These are phyloP conservation scores for Eimeria mitis DNA, from an alignment of 169 alveolate species.

Conservation along the genomic window DNA sequence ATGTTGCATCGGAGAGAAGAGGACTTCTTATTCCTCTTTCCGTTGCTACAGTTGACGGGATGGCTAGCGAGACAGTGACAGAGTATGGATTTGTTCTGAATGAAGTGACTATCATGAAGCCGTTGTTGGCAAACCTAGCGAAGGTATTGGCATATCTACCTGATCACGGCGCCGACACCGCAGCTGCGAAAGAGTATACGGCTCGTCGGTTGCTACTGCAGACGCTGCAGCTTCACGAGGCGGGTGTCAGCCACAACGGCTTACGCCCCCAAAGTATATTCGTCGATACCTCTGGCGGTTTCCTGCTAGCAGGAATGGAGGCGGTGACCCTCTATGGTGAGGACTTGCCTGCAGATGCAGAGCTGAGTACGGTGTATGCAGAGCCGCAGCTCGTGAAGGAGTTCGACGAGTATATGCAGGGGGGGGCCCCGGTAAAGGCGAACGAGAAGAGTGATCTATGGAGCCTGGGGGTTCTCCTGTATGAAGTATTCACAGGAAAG, in stretches of 20 bases:
- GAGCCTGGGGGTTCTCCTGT: slow-evolving; percentile 16
- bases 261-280: background rate
- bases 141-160: background rate
- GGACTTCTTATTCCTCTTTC: background rate
- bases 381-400: slow-evolving; percentile 8
- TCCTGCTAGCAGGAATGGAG: background rate
- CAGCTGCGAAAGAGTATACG: background rate
- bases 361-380: background rate
- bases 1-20: background rate
- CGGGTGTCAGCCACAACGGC: slow-evolving; percentile 14
- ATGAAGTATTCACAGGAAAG: background rate
- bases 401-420: background rate
- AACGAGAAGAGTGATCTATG: slow-evolving; percentile 27
- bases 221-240: background rate
- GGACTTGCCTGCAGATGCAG: background rate
- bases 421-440: slow-evolving; percentile 6
- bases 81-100: background rate
- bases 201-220: background rate
- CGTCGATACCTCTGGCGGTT: background rate
- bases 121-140: background rate
- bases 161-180: background rate
- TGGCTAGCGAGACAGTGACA: background rate
- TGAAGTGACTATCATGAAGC: background rate
- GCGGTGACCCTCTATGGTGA: background rate
- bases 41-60: background rate